phyloP scores from a whole-genome alignment of 495 filamentous ascomycete genomes.

The Lasiosphaeria hispida region DNA sequence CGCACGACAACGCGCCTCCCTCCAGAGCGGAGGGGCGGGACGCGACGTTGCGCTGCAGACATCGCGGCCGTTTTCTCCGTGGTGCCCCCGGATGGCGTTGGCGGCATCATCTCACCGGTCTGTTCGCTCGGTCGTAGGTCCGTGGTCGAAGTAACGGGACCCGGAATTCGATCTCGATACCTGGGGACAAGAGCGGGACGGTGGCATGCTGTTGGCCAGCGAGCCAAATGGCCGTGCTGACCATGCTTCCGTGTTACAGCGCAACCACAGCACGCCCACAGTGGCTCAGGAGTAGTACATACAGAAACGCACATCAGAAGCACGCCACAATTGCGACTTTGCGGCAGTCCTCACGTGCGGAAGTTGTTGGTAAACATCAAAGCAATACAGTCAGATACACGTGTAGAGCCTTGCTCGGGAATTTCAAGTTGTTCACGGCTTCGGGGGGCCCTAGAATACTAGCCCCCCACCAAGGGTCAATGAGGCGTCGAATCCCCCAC shows the following conservation, averaged over 20 bases:
- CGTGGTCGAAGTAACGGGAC: background rate
- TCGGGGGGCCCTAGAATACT: background rate
- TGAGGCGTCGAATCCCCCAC: conserved; percentile 5
- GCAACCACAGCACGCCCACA: no score
- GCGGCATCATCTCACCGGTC: conserved; percentile 7
- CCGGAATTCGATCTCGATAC: conserved; percentile 6
- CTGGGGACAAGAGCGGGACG: background rate
- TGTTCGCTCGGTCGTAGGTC: no score
- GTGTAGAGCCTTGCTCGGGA: no score
- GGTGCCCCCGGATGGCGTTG: conserved; percentile 9
- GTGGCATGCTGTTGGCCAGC: background rate
- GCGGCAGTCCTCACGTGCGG: no score
- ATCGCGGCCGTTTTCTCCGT: conserved; percentile 1
- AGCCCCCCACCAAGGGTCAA: conserved; percentile 6
- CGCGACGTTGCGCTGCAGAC: conserved; percentile 13
- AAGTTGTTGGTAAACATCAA: no score
- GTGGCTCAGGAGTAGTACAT: no score
- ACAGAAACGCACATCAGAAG: no score
- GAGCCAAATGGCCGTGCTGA: background rate
- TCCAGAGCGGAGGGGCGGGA: conserved; percentile 6
- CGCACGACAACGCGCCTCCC: background rate
- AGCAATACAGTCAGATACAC: no score
- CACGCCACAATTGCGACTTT: no score
- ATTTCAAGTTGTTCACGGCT: background rate
- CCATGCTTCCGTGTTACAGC: background rate